Evolutionary conservation across 1,284 basidiomycete genomes (phyloP).

Genomic region (Pholiota adiposa): DNA sequence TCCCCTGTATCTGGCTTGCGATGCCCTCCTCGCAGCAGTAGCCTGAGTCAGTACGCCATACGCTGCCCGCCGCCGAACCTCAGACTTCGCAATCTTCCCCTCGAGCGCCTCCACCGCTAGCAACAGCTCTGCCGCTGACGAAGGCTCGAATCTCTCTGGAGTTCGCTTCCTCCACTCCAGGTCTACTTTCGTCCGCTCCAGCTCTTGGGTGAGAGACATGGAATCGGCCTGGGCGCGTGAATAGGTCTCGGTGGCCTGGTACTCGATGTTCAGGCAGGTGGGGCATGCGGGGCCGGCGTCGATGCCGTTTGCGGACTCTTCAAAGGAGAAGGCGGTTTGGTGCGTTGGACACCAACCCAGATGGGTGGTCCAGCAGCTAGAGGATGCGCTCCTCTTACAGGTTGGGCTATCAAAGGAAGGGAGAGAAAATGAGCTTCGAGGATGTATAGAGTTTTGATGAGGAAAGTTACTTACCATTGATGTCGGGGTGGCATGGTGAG

Average conservation of each 20-base stretch:
- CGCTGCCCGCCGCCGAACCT: not conserved
- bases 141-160: not conserved
- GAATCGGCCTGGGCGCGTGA: slow-evolving; percentile 5
- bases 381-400: not conserved
- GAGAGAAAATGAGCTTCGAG: not conserved
- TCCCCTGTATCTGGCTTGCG: not conserved
- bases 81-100: not conserved
- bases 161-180: not conserved
- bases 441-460: too few relatives aligned
- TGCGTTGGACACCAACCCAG: slow-evolving; percentile 9
- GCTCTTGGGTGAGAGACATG: not conserved
- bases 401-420: not conserved
- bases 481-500: not conserved
- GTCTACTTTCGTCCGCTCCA: not conserved
- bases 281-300: slow-evolving; percentile 4
- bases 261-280: slow-evolving; percentile 5
- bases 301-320: not conserved
- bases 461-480: not conserved
- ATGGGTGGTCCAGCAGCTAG: slow-evolving; percentile 7
- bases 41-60: not conserved
- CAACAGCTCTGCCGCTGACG: not conserved
- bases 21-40: not conserved
- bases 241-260: slow-evolving; percentile 3
- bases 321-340: not conserved
- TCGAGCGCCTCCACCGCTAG: not conserved